Evolutionary conservation across 176 grass and related monocot genomes (phyloP), one percentile per base, ranked within the genome.

Genomic region (Coix lacrymajobi): DNA sequence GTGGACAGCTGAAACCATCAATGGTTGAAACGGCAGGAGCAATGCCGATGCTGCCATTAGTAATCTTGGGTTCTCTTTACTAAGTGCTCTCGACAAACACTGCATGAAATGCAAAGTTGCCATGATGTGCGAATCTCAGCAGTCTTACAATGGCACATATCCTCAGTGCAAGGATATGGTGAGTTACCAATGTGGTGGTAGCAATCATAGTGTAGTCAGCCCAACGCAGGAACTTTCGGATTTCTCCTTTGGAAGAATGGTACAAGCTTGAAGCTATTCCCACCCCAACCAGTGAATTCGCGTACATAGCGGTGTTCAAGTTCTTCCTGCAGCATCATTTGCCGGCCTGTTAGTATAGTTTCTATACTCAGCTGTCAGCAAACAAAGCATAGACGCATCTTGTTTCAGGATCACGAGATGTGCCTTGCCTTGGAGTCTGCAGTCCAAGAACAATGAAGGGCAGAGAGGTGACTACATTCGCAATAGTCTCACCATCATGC

Each of bases 141-240:
- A 57, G 4, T 51, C 41, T 61, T 51, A 75, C 62, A 62, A 13
- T 36, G 10, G 20, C 12, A 64, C 19, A 2, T 68, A 48, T 82
- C 25, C 6, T 44, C 54, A 36, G 11, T 73, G 68, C 22, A 63
- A 66, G 28, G 22, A 49, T 58, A 8, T 16, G 49, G 79, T 13
- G 49, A 77, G 79, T 90, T 85, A 98, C 96, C 38, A 99, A 20
- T 22, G 91, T 88, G 40, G 91, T 88, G 15, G 89, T 76, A 43
- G 96, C 96, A 29, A 98, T 98, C 92, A 93, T 95, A 38, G 91
- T 98, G 25, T 98, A 98, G 82, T 98, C 96, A 3, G 91, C 96
- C 96, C 93, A 98, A 75, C 84, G 75, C 12, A 98, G 77, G 74
- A 89, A 78, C 73, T 90, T 98, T 44, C 87, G 79, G 20, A 84